Conservation (phyloP, 208 protist species). For the Leishmania tropica region DNA sequence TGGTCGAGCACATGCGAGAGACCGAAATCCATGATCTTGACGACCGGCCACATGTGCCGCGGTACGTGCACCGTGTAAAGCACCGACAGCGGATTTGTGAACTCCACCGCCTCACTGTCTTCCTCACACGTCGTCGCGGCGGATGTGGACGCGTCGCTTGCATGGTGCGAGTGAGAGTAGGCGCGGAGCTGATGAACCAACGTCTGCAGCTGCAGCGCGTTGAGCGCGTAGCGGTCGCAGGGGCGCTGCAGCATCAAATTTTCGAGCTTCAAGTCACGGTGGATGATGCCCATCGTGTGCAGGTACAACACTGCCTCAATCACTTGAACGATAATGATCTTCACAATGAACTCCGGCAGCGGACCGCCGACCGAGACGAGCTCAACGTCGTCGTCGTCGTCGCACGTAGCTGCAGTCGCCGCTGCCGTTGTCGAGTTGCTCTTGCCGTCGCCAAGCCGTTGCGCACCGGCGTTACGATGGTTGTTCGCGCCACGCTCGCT, state of each 20-base stretch:
- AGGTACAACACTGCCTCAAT: slow-evolving; percentile 70
- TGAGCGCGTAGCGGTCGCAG: slow-evolving; percentile 34
- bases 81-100: slow-evolving; percentile 54
- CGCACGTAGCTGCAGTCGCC: slow-evolving; percentile 11
- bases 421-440: not conserved
- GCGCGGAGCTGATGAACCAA: slow-evolving; percentile 32
- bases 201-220: slow-evolving; percentile 49
- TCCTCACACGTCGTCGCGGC: not conserved
- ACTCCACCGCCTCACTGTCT: slow-evolving; percentile 7
- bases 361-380: slow-evolving; percentile 40
- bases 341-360: slow-evolving; percentile 65
- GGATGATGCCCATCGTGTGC: slow-evolving; percentile 98
- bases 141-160: not conserved
- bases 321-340: slow-evolving; percentile 65
- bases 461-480: not conserved
- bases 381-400: slow-evolving; percentile 8
- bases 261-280: slow-evolving; percentile 98
- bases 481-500: not conserved
- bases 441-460: not conserved
- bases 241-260: slow-evolving; percentile 97
- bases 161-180: slow-evolving; percentile 2
- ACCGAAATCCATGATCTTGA: slow-evolving; percentile 83
- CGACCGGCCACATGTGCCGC: slow-evolving; percentile 46
- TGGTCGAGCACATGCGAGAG: slow-evolving; percentile 51
- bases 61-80: slow-evolving; percentile 55